Conservation (phyloP, 2,329 filamentous ascomycete species). For the Leptodontidium sp. region DNA sequence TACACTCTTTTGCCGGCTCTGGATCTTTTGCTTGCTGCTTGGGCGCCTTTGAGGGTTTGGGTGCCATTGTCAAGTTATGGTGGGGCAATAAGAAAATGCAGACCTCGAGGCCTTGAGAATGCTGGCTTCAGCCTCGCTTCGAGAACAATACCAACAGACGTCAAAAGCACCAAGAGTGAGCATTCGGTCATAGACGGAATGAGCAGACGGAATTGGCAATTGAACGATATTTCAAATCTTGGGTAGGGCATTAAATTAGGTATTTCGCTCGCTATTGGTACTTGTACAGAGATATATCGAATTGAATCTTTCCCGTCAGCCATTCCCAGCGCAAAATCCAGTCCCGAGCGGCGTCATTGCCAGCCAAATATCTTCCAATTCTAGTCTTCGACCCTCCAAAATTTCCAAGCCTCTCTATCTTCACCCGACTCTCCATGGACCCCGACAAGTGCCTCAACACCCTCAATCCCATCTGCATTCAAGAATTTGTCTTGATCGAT, state of each 20-base stretch:
- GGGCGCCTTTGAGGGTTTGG: slow-evolving; percentile 38
- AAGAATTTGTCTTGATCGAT: slow-evolving; percentile 92
- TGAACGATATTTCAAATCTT: background rate
- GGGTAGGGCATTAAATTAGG: slow-evolving; percentile 15
- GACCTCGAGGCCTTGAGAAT: slow-evolving; percentile 30
- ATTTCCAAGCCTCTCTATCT: slow-evolving; percentile 84
- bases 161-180: slow-evolving; percentile 1
- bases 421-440: slow-evolving; percentile 70
- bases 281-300: slow-evolving; percentile 26
- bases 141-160: slow-evolving; percentile 34
- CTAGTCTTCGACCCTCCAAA: slow-evolving; percentile 72
- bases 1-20: slow-evolving; percentile 40
- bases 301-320: slow-evolving; percentile 22
- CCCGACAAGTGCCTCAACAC: slow-evolving; percentile 87
- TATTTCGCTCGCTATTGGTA: slow-evolving; percentile 28
- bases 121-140: slow-evolving; percentile 35
- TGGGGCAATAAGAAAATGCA: slow-evolving; percentile 32
- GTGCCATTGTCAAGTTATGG: slow-evolving; percentile 39
- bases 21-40: slow-evolving; percentile 37
- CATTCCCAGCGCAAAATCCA: slow-evolving; percentile 4
- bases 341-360: slow-evolving; percentile 32
- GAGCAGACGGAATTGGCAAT: too few species aligned
- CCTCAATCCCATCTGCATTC: slow-evolving; percentile 82
- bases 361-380: slow-evolving; percentile 30
- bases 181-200: background rate